Percentiles rank a stretch among this genome's conserved stretches.
Evolutionary conservation across 2,329 filamentous ascomycete genomes (phyloP).

Genomic region (Chaetomium sp.): DNA sequence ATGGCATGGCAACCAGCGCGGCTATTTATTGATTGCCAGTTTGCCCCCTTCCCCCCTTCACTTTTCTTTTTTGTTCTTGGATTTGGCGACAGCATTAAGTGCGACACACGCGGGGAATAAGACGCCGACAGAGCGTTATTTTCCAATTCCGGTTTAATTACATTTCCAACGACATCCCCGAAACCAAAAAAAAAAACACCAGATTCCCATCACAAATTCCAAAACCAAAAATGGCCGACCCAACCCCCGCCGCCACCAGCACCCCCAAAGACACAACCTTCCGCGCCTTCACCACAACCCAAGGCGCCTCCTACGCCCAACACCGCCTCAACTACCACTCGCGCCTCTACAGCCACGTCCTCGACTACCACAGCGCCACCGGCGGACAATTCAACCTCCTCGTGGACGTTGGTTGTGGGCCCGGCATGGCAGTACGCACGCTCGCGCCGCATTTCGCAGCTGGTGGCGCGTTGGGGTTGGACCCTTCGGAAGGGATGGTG

Average conservation of each 20-base stretch:
- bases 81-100: too few species aligned
- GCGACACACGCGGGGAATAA: too few species aligned
- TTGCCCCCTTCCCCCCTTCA: too few species aligned
- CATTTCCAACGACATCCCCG: not conserved
- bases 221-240: not conserved
- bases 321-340: slow-evolving; percentile 2
- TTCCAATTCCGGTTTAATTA: too few species aligned
- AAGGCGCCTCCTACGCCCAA: not conserved
- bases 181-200: not conserved
- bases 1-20: too few species aligned
- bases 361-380: not conserved
- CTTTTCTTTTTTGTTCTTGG: too few species aligned
- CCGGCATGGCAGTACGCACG: not conserved
- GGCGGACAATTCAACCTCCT: not conserved
- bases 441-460: not conserved
- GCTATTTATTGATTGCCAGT: too few species aligned
- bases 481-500: slow-evolving; percentile 3
- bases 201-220: not conserved
- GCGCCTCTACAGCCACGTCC: slow-evolving; percentile 6
- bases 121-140: too few species aligned
- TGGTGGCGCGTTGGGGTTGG: not conserved
- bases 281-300: not conserved
- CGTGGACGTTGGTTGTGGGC: slow-evolving; percentile 1
- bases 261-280: not conserved
- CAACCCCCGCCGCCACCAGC: not conserved